A percentile compares a stretch with the other conserved stretches of the same genome.
Evolutionary conservation across 176 grass and related monocot species (phyloP).

Genomic region (Zea luxurians): DNA sequence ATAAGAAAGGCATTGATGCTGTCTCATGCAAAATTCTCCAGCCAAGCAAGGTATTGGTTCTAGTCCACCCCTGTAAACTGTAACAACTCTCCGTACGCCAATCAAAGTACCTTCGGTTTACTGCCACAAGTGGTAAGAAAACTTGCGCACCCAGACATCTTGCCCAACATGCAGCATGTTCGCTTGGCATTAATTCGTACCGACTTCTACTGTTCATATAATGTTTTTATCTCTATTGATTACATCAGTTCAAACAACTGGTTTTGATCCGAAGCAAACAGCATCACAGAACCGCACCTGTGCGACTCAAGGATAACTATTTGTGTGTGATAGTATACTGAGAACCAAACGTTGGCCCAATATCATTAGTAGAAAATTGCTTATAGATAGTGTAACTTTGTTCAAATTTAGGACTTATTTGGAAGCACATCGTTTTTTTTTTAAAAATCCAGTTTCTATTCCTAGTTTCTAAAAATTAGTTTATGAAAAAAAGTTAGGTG

Average conservation of each 20-base stretch:
- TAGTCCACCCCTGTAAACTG: background rate
- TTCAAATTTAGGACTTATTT: background rate
- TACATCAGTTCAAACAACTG: too few species aligned
- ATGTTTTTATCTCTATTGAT: too few species aligned
- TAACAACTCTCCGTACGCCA: background rate
- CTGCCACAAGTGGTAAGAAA: background rate
- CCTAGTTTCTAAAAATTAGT: background rate
- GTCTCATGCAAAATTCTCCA: constrained; percentile 18
- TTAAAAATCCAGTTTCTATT: too few species aligned
- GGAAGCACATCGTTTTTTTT: too few species aligned
- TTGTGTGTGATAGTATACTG: background rate
- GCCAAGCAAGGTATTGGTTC: constrained; percentile 39
- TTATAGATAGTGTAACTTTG: constrained; percentile 20
- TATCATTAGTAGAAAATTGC: background rate
- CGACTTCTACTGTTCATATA: too few species aligned
- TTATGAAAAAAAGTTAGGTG: too few species aligned
- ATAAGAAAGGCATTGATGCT: constrained; percentile 22
- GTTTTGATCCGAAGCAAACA: too few species aligned
- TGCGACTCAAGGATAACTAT: background rate
- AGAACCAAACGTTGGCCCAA: background rate
- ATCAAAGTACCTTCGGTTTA: background rate
- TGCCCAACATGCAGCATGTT: background rate
- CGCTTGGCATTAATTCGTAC: too few species aligned
- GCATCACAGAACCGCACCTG: background rate
- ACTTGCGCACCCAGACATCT: background rate